phyloP scores from a whole-genome alignment of 148 eudicot genomes.

The Vaccinium myrtillus region DNA sequence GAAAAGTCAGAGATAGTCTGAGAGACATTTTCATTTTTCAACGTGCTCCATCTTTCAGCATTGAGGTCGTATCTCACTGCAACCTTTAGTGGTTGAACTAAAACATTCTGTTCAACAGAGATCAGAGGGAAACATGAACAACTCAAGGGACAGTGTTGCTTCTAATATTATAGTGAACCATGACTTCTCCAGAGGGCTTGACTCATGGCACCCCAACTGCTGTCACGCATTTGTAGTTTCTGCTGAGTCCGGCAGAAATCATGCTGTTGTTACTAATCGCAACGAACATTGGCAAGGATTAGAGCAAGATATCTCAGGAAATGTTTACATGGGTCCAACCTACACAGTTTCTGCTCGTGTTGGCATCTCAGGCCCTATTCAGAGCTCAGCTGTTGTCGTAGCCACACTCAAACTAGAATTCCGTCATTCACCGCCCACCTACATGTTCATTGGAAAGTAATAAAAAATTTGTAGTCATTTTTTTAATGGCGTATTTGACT shows the following conservation, averaged over 20 bases:
- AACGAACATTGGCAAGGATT: constrained; percentile 72
- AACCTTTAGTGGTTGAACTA: constrained; percentile 14
- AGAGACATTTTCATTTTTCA: not conserved
- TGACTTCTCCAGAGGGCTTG: constrained; percentile 69
- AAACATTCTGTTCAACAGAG: constrained; percentile 31
- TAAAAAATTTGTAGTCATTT: constrained; percentile 1
- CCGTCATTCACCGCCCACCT: constrained; percentile 39
- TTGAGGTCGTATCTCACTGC: not conserved
- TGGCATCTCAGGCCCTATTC: constrained; percentile 47
- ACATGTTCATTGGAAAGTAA: constrained; percentile 61
- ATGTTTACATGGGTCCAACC: constrained; percentile 44
- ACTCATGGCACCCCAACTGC: constrained; percentile 73
- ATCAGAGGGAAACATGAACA: constrained; percentile 26
- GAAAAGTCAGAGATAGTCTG: not conserved
- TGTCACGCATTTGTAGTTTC: constrained; percentile 61
- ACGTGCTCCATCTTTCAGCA: not conserved
- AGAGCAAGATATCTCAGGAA: constrained; percentile 75
- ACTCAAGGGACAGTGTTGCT: constrained; percentile 22
- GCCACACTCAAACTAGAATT: constrained; percentile 62
- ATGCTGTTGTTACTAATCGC: constrained; percentile 64
- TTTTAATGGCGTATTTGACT: not conserved
- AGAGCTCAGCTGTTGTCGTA: constrained; percentile 43
- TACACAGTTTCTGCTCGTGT: constrained; percentile 67
- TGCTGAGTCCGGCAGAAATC: constrained; percentile 34
- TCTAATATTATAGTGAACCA: constrained; percentile 69